Conservation (phyloP, 257 asterid species). For the Primulina huaijiensis region DNA sequence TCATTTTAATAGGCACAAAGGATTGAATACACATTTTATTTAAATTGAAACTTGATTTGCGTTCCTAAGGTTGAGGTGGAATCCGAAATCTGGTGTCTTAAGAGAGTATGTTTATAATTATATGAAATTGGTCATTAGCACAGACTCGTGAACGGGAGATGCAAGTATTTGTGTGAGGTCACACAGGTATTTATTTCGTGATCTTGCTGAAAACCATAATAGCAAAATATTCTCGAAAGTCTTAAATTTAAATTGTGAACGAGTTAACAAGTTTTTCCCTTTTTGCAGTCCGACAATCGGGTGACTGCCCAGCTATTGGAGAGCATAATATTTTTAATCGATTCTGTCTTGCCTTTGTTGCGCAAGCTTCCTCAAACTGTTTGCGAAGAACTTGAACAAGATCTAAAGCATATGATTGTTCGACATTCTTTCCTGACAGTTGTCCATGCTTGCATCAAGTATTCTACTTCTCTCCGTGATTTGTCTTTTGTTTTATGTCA, state of each 20-base stretch:
- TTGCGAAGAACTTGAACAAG: slow-evolving; percentile 89
- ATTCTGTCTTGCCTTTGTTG: slow-evolving; percentile 85
- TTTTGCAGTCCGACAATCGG: slow-evolving; percentile 75
- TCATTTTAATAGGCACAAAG: too few relatives aligned
- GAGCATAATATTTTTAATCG: slow-evolving; percentile 86
- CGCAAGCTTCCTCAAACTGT: slow-evolving; percentile 81
- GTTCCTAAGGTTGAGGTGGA: too few relatives aligned
- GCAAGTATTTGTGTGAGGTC: background rate
- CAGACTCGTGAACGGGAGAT: background rate
- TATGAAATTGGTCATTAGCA: background rate
- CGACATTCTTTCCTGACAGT: slow-evolving; percentile 96
- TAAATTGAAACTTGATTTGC: too few relatives aligned
- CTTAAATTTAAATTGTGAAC: background rate
- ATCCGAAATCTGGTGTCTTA: too few relatives aligned
- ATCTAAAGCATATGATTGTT: slow-evolving; percentile 95
- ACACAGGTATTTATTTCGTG: slow-evolving; percentile 9
- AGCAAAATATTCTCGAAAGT: slow-evolving; percentile 18
- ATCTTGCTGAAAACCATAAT: slow-evolving; percentile 22
- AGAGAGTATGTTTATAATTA: too few relatives aligned
- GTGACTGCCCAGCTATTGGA: slow-evolving; percentile 88
- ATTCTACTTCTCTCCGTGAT: slow-evolving; percentile 31
- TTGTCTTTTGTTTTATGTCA: slow-evolving; percentile 17
- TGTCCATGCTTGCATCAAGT: slow-evolving; percentile 98
- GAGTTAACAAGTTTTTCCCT: slow-evolving; percentile 24
- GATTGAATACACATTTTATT: too few relatives aligned